Base-by-base conservation (phyloP, 176 grass and related monocot species). In the Themeda triandra region DNA sequence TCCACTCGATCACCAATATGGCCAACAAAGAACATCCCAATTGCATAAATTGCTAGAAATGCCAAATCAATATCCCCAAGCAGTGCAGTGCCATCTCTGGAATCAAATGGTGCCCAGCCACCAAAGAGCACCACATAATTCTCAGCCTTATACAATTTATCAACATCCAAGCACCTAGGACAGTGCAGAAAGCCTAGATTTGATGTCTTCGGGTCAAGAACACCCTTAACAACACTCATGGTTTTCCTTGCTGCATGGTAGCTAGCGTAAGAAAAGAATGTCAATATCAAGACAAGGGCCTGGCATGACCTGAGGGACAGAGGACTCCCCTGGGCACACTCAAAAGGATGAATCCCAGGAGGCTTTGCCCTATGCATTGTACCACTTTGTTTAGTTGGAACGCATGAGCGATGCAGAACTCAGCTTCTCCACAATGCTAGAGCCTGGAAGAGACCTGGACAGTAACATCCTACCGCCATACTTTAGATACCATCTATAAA, bases 181-280 rank as follows among this genome's bases (percentile, higher is more conserved):
- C 64, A 90, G 17, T 83, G 37, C 60, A 79, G n/a, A 30, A 82
- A 14, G 7, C 72, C 73, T 24, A 80, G 10, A 71, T 78, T 87
- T 12, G 84, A 46, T 49, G 45, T 72, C 67, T 91, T 63, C 42
- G 89, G 89, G 75, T 91, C 89, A 49, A 91, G 89, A 82, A 88
- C 85, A 84, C 85, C 40, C 41, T 91, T 88, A 63, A 91, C 89
- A 65, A 91, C 80, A 64, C 89, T 91, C 25, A 86, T 88, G 23
- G 89, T 87, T 69, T 91, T 91, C 73, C 89, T 71, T 39, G 89
- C 74, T 24, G 89, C 89, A 76, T 91, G 89, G 65, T 91, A 91
- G 68, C 80, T 88, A 80, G 89, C 81, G 2, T 91, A 91, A 15
- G 89, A 77, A 23, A 91, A 53, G 66, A 91, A 91, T 79, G 89